These are phyloP conservation scores for Rossbeevera mucosa DNA, from an alignment of 768 basidiomycete species.

Conservation along the genomic window DNA sequence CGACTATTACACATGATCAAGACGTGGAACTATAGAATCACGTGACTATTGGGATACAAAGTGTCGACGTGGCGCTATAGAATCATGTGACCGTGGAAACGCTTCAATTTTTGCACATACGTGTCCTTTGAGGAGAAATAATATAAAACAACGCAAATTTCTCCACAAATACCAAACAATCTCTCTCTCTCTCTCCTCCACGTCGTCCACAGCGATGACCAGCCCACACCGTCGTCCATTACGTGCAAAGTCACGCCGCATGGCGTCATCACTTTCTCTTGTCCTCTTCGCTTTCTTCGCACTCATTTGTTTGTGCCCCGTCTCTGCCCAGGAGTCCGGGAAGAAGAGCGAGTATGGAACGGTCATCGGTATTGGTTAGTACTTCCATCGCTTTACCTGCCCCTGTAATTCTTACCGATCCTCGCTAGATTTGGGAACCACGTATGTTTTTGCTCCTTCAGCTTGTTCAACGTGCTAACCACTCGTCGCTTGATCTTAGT, in stretches of 20 bases:
- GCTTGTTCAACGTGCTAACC: constrained; percentile 1
- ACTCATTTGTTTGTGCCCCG: constrained; percentile 67
- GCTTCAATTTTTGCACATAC: constrained; percentile 19
- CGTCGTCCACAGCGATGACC: constrained; percentile 26
- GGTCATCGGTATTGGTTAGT: constrained; percentile 87
- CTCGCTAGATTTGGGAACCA: constrained; percentile 83
- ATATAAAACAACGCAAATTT: constrained; percentile 21
- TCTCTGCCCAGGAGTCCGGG: constrained; percentile 54
- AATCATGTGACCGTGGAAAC: constrained; percentile 27
- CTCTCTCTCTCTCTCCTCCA: constrained; percentile 1
- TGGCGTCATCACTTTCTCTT: constrained; percentile 56
- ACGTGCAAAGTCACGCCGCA: constrained; percentile 53
- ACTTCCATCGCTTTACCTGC: background rate
- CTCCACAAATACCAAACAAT: constrained; percentile 5
- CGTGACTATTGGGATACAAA: background rate
- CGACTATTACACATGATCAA: background rate
- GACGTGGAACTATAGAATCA: background rate
- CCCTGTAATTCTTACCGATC: background rate
- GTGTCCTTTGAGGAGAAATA: constrained; percentile 21
- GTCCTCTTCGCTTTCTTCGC: constrained; percentile 62
- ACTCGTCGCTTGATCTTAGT: constrained; percentile 37
- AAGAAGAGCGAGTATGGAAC: constrained; percentile 74
- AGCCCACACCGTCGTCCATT: constrained; percentile 39
- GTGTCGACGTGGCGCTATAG: background rate
- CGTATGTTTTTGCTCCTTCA: constrained; percentile 40